Evolutionary conservation across 106 monocot species (phyloP), one percentile per base, ranked within the genome.

Genomic region (Vanilla planifolia): DNA sequence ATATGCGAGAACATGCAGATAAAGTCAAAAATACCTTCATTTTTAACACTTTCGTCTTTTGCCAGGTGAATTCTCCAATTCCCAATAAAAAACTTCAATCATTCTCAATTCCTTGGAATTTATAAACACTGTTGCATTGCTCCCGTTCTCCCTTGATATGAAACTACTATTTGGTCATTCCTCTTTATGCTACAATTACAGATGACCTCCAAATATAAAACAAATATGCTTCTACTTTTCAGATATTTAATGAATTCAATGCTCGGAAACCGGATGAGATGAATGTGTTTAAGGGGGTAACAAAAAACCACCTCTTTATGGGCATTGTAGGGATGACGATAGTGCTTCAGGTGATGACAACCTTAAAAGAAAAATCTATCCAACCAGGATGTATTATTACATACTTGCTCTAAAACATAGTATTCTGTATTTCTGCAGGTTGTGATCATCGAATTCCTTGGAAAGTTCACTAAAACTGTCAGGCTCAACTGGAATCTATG

Each of bases 211-310:
- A n/a, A n/a, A n/a, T n/a, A n/a, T n/a, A n/a, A n/a, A n/a, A n/a
- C n/a, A n/a, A n/a, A n/a, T n/a, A n/a, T n/a, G n/a, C n/a, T 5
- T 52, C 48, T 58, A 36, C 29, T 16, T 48, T 19, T 9, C 44
- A 89, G 89, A 63, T 89, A 26, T 89, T 85, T 67, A 89, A 89
- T 27, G 89, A 89, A 71, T 85, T 89, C 66, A 89, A 85, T 65
- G 41, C 85, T 34, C 60, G 89, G 46, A 89, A 85, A 50, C 89
- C 72, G 59, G 81, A 81, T 60, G 69, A 85, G 55, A 32, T 75
- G 34, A 89, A 85, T 52, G 52, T 85, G 15, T 89, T 89, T 43
- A 36, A 36, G 8, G 89, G 89, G 16, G 40, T 89, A 3, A 48
- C 57, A 0, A 75, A 22, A 57, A 89, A 85, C 46, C 78, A 14